Base-by-base conservation (phyloP, 176 grass and related monocot genomes). In the Carex kokanica region DNA sequence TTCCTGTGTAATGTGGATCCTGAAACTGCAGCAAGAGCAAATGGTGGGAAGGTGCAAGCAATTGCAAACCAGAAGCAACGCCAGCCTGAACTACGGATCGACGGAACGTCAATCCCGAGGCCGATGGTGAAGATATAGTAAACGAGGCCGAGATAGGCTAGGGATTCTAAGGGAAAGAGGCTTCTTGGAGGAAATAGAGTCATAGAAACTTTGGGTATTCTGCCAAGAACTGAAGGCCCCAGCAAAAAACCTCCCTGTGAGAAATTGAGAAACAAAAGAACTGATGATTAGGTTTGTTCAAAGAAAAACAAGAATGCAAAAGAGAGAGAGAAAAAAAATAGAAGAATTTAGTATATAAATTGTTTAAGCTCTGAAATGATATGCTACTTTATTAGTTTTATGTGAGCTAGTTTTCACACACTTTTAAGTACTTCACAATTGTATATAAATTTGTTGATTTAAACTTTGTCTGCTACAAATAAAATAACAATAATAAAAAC, bases 121-220 rank as follows among this genome's bases (percentile, higher is more conserved):
- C 90, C 88, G 68, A 94, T 65, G 3, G 78, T 84, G 86, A 97
- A 97, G 27, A 83, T 86, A 73, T 90, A 94, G 86, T 87, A 97
- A 38, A 92, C 24, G 66, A 97, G 94, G 62, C 91, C 91, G 10
- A 94, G 62, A 60, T 94, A 88, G 27, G 91, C 80, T 71, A 94
- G 62, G 47, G 88, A 88, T 65, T 97, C 94, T 18, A 97, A 84
- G 67, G 88, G 49, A 60, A 94, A 86, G 68, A 92, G 45, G 84
- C 90, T 94, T 53, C 84, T 85, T 7, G 56, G 9, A 14, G 94
- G 94, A 73, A 97, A 97, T 12, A 87, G 15, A 4, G 75, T 6
- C 41, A 68, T 6, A 54, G 61, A 63, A 62, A 94, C 90, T 53
- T 60, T 40, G 0, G 81, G 90, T 29, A 92, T 8, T 32, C 49